These are phyloP conservation scores for Dendrocalamus sinicus DNA, from an alignment of 176 grass and related monocot species.

Conservation along the genomic window DNA sequence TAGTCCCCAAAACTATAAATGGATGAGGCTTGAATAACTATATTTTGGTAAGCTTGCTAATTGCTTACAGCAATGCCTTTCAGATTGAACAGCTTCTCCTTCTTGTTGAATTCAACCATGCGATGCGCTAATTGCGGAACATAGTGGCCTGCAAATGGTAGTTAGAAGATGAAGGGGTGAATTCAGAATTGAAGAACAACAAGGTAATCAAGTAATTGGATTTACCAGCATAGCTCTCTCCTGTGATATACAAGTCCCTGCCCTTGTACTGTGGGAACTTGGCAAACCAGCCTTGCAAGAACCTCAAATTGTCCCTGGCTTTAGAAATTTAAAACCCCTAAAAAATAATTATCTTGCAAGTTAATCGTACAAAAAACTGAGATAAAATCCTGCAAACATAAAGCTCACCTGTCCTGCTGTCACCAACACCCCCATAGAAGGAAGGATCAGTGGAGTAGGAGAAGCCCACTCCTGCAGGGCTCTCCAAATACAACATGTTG, in stretches of 20 bases:
- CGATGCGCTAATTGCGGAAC: slow-evolving; percentile 79
- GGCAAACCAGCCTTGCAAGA: slow-evolving; percentile 82
- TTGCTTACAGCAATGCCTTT: slow-evolving; percentile 95
- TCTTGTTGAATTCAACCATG: slow-evolving; percentile 83
- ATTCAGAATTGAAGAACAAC: slow-evolving; percentile 10
- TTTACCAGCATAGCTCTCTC: slow-evolving; percentile 96
- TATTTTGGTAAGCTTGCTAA: not conserved
- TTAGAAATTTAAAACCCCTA: slow-evolving; percentile 27
- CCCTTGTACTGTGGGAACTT: slow-evolving; percentile 85
- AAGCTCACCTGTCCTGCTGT: slow-evolving; percentile 73
- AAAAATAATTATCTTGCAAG: not conserved
- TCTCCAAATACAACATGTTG: slow-evolving; percentile 91
- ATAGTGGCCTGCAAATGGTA: slow-evolving; percentile 66
- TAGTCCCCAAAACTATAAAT: not conserved
- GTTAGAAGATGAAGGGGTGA: not conserved
- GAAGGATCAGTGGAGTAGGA: slow-evolving; percentile 75
- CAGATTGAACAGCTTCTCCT: slow-evolving; percentile 85
- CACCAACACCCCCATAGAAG: slow-evolving; percentile 71
- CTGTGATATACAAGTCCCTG: slow-evolving; percentile 83
- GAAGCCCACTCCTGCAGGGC: slow-evolving; percentile 88
- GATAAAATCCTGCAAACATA: not conserved
- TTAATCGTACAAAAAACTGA: not conserved
- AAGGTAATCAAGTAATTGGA: not conserved
- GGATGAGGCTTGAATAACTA: not conserved
- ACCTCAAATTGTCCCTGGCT: slow-evolving; percentile 88